A percentile compares a stretch with the other conserved stretches of the same genome.
Evolutionary conservation across 352 stramenopile species (phyloP).

Genomic region (Phytophthora sp.): DNA sequence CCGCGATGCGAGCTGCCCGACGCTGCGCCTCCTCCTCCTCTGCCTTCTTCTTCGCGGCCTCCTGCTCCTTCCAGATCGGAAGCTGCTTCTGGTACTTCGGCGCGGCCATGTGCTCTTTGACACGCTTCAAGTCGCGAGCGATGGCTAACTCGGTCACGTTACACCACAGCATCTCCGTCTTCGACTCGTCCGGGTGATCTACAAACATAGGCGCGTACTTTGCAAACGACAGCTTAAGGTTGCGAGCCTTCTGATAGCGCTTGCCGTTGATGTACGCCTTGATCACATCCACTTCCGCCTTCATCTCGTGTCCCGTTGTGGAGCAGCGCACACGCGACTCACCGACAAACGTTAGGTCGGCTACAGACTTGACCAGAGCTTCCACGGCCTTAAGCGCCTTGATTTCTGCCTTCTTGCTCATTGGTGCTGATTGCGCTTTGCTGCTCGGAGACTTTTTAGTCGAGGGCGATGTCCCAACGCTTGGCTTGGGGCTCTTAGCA

Average conservation of each 20-base stretch:
- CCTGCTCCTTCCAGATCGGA: conserved; percentile 51
- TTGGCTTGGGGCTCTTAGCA: conserved; percentile 11
- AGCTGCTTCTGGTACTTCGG: conserved; percentile 66
- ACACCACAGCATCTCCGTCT: conserved; percentile 65
- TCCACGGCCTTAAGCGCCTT: conserved; percentile 39
- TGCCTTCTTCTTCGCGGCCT: conserved; percentile 46
- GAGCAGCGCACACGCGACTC: conserved; percentile 62
- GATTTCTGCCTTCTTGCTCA: conserved; percentile 27
- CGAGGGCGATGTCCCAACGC: conserved; percentile 2
- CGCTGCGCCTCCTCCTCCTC: conserved; percentile 36
- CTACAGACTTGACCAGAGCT: conserved; percentile 42
- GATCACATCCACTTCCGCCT: conserved; percentile 59
- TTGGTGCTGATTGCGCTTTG: conserved; percentile 9
- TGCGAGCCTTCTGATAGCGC: conserved; percentile 55
- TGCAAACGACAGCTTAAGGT: conserved; percentile 53
- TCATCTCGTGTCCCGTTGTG: conserved; percentile 74
- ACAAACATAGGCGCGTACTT: conserved; percentile 72
- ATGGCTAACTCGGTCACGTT: conserved; percentile 67
- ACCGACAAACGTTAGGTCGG: conserved; percentile 51
- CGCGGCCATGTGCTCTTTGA: conserved; percentile 61
- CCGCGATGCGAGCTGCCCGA: conserved; percentile 27
- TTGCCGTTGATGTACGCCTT: conserved; percentile 60
- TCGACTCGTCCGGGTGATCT: conserved; percentile 59
- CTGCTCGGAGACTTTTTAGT: conserved; percentile 11
- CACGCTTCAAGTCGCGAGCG: conserved; percentile 46